Percentiles rank a stretch among this genome's conserved stretches.
phyloP scores from a whole-genome alignment of 805 yeast species.

The Yamadazyma takamatsuzukensis region DNA sequence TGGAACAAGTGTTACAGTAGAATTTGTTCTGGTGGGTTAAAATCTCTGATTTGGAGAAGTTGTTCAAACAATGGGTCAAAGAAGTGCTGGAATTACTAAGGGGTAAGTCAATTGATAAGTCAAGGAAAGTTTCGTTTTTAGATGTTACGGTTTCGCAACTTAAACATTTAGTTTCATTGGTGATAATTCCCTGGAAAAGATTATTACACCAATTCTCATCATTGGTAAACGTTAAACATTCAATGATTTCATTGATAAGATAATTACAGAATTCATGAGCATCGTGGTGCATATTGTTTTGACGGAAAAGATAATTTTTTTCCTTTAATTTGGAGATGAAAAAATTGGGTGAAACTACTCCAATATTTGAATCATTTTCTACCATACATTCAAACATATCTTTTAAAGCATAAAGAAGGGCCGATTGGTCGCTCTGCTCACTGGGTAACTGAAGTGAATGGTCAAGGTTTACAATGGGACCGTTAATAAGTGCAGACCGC shows the following conservation, averaged over 20 bases:
- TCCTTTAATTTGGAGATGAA: conserved; percentile 73
- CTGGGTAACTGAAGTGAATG: conserved; percentile 48
- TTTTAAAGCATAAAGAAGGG: conserved; percentile 57
- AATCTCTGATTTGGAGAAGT: conserved; percentile 83
- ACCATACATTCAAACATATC: conserved; percentile 83
- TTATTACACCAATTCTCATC: conserved; percentile 54
- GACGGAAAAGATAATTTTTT: conserved; percentile 80
- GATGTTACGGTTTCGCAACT: conserved; percentile 81
- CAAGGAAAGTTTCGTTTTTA: conserved; percentile 82
- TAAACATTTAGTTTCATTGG: conserved; percentile 85
- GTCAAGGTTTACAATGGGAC: conserved; percentile 84
- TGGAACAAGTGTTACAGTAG: conserved; percentile 85
- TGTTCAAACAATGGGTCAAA: conserved; percentile 71
- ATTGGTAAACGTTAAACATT: conserved; percentile 47
- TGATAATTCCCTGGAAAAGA: conserved; percentile 78
- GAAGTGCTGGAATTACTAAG: conserved; percentile 56
- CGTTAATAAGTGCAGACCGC: conserved; percentile 68
- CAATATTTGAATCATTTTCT: conserved; percentile 64
- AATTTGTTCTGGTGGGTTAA: conserved; percentile 85
- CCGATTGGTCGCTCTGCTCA: conserved; percentile 26
- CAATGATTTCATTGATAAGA: conserved; percentile 63
- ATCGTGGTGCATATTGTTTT: conserved; percentile 91
- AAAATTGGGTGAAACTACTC: conserved; percentile 79
- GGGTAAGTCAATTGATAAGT: conserved; percentile 80
- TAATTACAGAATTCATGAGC: conserved; percentile 96